A percentile compares a stretch with the other conserved stretches of the same genome.
These are phyloP conservation scores for Neoboletus magnificus DNA, from an alignment of 768 basidiomycete species.

Conservation along the genomic window DNA sequence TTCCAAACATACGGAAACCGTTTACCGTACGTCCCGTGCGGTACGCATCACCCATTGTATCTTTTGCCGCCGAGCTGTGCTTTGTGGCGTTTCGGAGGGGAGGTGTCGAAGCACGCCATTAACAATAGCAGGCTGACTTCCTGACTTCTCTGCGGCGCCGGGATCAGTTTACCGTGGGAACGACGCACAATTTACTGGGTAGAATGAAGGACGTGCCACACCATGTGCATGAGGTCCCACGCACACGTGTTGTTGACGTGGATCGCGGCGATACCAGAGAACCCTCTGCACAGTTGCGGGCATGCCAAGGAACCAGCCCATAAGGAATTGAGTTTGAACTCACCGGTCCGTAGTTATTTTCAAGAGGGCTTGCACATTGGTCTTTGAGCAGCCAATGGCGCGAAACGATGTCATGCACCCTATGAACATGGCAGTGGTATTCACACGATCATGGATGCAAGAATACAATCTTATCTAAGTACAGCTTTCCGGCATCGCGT, in stretches of 20 bases:
- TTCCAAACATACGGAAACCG: not conserved
- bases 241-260: conserved; percentile 9
- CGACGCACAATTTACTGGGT: not conserved
- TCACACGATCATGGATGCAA: not conserved
- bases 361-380: not conserved
- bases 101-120: conserved; percentile 6
- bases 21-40: not conserved
- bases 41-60: not conserved
- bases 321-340: conserved; percentile 3
- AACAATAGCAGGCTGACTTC: conserved; percentile 22
- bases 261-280: not conserved
- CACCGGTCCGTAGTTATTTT: not conserved
- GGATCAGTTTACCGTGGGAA: conserved; percentile 15
- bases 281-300: not conserved
- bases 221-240: conserved; percentile 22
- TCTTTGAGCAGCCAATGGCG: not conserved
- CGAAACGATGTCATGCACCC: not conserved
- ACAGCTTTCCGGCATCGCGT: not conserved
- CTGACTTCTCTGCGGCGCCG: conserved; percentile 18
- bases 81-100: conserved; percentile 24
- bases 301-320: not conserved
- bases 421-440: not conserved
- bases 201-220: conserved; percentile 4
- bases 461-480: not conserved
- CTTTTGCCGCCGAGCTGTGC: conserved; percentile 8